Evolutionary conservation across 192 early-diverging fungal species (phyloP), one percentile per base, ranked within the genome.

Genomic region (Allomyces macrogynus): DNA sequence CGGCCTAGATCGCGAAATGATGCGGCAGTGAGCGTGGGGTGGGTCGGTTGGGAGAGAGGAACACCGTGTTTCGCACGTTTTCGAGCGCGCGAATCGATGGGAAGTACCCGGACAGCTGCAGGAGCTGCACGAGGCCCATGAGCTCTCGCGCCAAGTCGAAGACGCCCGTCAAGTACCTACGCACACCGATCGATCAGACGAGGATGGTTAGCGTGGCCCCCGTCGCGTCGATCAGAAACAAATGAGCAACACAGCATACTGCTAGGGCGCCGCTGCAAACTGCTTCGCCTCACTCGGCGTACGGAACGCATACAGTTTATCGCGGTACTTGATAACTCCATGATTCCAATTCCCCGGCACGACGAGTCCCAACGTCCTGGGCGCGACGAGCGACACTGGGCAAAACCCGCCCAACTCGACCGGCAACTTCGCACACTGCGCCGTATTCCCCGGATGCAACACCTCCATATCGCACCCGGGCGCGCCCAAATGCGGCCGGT

Each of bases 371-470:
- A 14, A n/a, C 49, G 49, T 20, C 27, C 73, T 71, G 4, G 77
- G 68, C 25, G 63, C 68, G 16, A 79, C 74, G 18, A 83, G 67
- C 16, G 73, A 70, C 43, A 75, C 73, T 1, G 81, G 71, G 57
- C 81, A 83, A 64, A 78, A 83, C 11, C 81, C 81, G 18, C 81
- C 79, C 67, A 73, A 76, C 68, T 83, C 81, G 12, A 78, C 77
- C 42, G 75, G 81, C 44, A 83, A 62, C 57, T 72, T 70, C 63
- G 75, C 77, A 64, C 79, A 83, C 57, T 78, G 73, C 0, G 81
- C 79, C n/a, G 78, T 78, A 68, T 80, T 83, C 24, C 77, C 74
- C 43, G 81, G 81, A 70, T 83, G 81, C 22, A 80, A 65, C 12
- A 83, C 71, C 63, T 83, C 77, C 61, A 80, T 69, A 23, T 74